A percentile compares a stretch with the other conserved stretches of the same genome.
Conservation (phyloP, 1,284 basidiomycete genomes). For the Trichosporon asahii region DNA sequence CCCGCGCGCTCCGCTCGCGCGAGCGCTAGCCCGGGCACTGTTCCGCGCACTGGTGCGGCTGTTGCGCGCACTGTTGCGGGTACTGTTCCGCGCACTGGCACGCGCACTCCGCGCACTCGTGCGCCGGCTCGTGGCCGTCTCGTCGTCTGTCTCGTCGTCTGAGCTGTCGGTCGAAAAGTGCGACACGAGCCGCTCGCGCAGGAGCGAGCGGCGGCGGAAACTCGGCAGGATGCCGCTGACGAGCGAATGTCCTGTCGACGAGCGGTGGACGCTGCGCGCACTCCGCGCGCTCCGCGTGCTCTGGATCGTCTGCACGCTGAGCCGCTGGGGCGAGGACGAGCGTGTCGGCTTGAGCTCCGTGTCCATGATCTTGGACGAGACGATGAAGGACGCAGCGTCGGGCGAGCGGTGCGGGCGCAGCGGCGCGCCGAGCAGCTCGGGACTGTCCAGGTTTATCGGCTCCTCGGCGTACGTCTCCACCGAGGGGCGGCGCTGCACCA, state of each 20-base stretch:
- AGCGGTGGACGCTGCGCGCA: background rate
- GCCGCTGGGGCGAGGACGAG: constrained; percentile 15
- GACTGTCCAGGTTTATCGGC: background rate
- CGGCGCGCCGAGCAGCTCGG: constrained; percentile 17
- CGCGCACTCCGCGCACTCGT: background rate
- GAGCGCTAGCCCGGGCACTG: background rate
- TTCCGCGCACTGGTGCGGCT: background rate
- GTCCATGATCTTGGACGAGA: constrained; percentile 13
- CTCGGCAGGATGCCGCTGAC: background rate
- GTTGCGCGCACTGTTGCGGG: background rate
- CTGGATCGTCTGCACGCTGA: constrained; percentile 3
- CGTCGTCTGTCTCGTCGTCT: constrained; percentile 2
- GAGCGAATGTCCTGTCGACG: background rate
- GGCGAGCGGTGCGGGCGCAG: constrained; percentile 35
- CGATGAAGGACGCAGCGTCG: constrained; percentile 33
- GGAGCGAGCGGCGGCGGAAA: constrained; percentile 5
- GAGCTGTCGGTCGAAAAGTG: constrained; percentile 11
- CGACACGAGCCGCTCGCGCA: constrained; percentile 13
- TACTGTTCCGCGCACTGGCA: background rate
- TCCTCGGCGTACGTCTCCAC: background rate
- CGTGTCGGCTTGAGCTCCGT: constrained; percentile 17
- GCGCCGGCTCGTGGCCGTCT: background rate
- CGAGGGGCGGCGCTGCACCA: constrained; percentile 15
- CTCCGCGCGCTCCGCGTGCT: background rate
- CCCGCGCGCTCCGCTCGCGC: background rate